phyloP scores from a whole-genome alignment of 441 rosid species.

The Cnidoscolus chayamansa region DNA sequence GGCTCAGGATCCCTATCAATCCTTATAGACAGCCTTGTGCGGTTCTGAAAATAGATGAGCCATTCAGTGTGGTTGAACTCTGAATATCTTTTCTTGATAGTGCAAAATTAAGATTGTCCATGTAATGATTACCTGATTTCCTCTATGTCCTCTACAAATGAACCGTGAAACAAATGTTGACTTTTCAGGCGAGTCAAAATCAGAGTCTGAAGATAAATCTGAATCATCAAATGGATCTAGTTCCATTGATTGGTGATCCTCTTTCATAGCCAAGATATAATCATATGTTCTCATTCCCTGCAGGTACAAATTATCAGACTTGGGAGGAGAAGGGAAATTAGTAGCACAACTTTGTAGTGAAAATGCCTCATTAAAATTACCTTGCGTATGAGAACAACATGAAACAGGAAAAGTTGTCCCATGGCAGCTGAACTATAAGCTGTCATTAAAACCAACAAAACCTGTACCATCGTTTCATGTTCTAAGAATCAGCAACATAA shows the following conservation, averaged over 20 bases:
- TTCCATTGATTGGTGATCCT: conserved; percentile 62
- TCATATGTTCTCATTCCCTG: conserved; percentile 99
- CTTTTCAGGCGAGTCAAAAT: conserved; percentile 75
- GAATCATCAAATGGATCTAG: conserved; percentile 65
- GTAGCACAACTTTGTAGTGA: neutral
- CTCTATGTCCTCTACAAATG: conserved; percentile 50
- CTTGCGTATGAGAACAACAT: conserved; percentile 88
- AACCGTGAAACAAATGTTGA: conserved; percentile 55
- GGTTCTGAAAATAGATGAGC: conserved; percentile 39
- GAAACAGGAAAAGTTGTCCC: conserved; percentile 97
- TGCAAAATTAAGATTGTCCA: conserved; percentile 12
- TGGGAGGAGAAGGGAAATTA: neutral
- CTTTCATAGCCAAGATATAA: conserved; percentile 92
- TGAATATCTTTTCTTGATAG: conserved; percentile 2
- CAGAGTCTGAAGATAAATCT: conserved; percentile 81
- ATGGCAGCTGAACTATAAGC: conserved; percentile 89
- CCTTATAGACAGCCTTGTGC: conserved; percentile 57
- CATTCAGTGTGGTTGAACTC: neutral
- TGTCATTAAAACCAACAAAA: conserved; percentile 66
- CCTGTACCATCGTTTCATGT: conserved; percentile 42
- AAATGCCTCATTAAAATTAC: conserved; percentile 31
- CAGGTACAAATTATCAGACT: conserved; percentile 6
- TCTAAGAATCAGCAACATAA: conserved; percentile 16
- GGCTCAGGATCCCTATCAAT: conserved; percentile 61
- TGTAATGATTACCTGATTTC: conserved; percentile 47